Conservation (phyloP, 768 basidiomycete species). For the Tulasnella sp. region DNA sequence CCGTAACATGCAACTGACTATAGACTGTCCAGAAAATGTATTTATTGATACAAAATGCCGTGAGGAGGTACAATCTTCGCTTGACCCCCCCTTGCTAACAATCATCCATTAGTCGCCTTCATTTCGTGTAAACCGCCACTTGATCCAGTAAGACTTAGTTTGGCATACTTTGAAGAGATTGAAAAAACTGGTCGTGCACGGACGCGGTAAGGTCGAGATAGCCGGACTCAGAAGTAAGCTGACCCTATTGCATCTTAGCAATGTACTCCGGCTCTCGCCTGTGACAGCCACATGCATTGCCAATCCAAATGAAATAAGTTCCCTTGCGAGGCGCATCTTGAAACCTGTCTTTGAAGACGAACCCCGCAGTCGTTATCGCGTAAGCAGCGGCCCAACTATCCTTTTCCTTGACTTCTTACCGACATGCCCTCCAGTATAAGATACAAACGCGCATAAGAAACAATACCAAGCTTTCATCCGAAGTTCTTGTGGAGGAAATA, state of each 20-base stretch:
- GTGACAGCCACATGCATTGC: slow-evolving; percentile 60
- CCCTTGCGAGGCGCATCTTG: slow-evolving; percentile 51
- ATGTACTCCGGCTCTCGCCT: slow-evolving; percentile 62
- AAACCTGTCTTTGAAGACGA: slow-evolving; percentile 45
- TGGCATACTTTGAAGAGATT: slow-evolving; percentile 55
- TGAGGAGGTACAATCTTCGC: slow-evolving; percentile 31
- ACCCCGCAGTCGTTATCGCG: slow-evolving; percentile 32
- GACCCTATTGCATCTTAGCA: slow-evolving; percentile 35
- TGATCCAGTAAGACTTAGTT: slow-evolving; percentile 63
- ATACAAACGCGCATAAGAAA: slow-evolving; percentile 69
- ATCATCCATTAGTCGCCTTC: slow-evolving; percentile 51
- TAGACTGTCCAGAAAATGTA: slow-evolving; percentile 51
- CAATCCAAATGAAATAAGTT: slow-evolving; percentile 59
- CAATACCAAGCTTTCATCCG: slow-evolving; percentile 59
- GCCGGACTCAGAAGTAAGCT: background rate
- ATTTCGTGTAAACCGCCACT: slow-evolving; percentile 72
- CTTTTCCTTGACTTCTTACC: background rate
- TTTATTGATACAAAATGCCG: slow-evolving; percentile 75
- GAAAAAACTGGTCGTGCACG: slow-evolving; percentile 52
- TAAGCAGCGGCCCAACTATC: slow-evolving; percentile 30
- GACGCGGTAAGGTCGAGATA: slow-evolving; percentile 46
- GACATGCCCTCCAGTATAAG: slow-evolving; percentile 52
- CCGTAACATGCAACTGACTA: background rate
- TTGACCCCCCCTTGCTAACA: background rate
- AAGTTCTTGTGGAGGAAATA: slow-evolving; percentile 54